Evolutionary conservation across 306 rosid species (phyloP).

Genomic region (Trifolium repens): DNA sequence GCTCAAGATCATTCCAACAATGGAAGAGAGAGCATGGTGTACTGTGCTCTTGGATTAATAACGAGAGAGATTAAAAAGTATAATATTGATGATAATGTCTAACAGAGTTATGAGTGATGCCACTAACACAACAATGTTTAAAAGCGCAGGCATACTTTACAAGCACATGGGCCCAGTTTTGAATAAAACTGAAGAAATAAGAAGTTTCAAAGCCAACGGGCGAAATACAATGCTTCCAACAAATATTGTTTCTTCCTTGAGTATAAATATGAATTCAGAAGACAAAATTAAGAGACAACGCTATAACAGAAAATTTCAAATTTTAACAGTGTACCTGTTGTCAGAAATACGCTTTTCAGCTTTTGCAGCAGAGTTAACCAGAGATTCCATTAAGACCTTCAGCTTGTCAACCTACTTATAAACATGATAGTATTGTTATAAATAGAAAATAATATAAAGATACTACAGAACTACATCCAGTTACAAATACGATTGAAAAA

Average conservation of each 20-base stretch:
- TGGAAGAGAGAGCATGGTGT: neutral
- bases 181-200: conserved; percentile 16
- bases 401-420: conserved; percentile 86
- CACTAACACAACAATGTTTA: conserved; percentile 18
- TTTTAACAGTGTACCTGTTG: conserved; percentile 62
- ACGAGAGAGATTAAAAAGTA: conserved; percentile 3
- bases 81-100: conserved; percentile 2
- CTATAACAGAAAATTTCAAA: conserved; percentile 1
- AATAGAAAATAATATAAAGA: conserved; percentile 17
- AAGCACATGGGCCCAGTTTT: conserved; percentile 14
- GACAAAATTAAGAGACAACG: neutral
- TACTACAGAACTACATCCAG: neutral
- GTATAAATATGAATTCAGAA: conserved; percentile 17
- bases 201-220: conserved; percentile 32
- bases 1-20: conserved; percentile 4
- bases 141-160: neutral
- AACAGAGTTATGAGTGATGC: conserved; percentile 6
- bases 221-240: conserved; percentile 3
- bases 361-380: conserved; percentile 84
- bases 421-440: conserved; percentile 19
- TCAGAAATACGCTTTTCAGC: conserved; percentile 96
- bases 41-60: neutral
- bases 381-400: conserved; percentile 91
- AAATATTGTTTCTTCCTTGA: neutral
- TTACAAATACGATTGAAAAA: neutral